phyloP scores from a whole-genome alignment of 306 rosid species.

The Citrullus amarus region DNA sequence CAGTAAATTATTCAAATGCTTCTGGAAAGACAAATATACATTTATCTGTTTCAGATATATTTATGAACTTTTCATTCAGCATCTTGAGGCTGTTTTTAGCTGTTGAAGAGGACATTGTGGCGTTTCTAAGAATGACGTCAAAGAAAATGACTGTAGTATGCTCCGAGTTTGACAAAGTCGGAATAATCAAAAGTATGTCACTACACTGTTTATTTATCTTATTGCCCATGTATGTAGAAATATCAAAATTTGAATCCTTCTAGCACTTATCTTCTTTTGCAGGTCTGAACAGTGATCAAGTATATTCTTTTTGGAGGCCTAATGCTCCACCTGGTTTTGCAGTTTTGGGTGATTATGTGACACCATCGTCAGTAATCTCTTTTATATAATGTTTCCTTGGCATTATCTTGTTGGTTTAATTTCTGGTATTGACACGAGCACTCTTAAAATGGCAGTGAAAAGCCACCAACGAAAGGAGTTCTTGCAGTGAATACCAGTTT shows the following conservation, averaged over 20 bases:
- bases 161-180: slow-evolving; percentile 90
- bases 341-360: slow-evolving; percentile 83
- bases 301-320: slow-evolving; percentile 90
- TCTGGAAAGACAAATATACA: slow-evolving; percentile 79
- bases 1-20: slow-evolving; percentile 70
- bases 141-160: slow-evolving; percentile 80
- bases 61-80: slow-evolving; percentile 95
- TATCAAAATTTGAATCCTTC: slow-evolving; percentile 1
- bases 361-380: slow-evolving; percentile 65
- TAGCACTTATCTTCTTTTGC: slow-evolving; percentile 17
- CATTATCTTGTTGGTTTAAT: not conserved
- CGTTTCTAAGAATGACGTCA: slow-evolving; percentile 79
- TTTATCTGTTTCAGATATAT: slow-evolving; percentile 68
- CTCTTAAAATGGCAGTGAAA: slow-evolving; percentile 54
- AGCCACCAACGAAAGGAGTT: slow-evolving; percentile 90
- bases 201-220: not conserved
- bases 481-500: slow-evolving; percentile 71
- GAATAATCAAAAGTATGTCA: slow-evolving; percentile 50
- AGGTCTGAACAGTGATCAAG: slow-evolving; percentile 60
- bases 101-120: slow-evolving; percentile 81
- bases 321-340: slow-evolving; percentile 93
- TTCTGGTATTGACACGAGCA: slow-evolving; percentile 9
- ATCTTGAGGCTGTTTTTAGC: slow-evolving; percentile 84
- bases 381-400: not conserved
- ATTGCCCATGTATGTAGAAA: not conserved